Evolutionary conservation across 164 flowering plant genomes (phyloP).

Genomic region (Piper longum): DNA sequence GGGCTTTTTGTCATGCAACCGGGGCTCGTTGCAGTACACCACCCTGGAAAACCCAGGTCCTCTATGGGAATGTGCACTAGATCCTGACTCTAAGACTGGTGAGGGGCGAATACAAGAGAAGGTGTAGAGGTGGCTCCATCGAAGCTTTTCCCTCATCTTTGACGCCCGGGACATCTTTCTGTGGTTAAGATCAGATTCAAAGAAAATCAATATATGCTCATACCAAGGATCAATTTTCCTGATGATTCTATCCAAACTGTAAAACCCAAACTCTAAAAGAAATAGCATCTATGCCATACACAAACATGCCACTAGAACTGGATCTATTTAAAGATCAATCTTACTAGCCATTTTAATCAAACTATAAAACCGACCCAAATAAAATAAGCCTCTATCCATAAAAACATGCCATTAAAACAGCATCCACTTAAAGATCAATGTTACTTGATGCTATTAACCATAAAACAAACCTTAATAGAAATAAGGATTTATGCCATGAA

Average conservation of each 20-base stretch:
- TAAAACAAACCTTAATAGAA: too few relatives aligned
- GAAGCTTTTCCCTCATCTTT: constrained; percentile 24
- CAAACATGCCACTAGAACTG: too few relatives aligned
- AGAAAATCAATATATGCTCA: not conserved
- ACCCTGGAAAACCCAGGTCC: constrained; percentile 30
- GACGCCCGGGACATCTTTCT: constrained; percentile 15
- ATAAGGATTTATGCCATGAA: too few relatives aligned
- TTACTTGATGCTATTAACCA: too few relatives aligned
- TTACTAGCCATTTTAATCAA: too few relatives aligned
- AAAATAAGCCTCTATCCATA: too few relatives aligned
- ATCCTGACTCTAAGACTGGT: constrained; percentile 14
- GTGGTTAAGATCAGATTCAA: constrained; percentile 7
- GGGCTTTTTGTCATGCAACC: constrained; percentile 21
- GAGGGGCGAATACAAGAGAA: constrained; percentile 28
- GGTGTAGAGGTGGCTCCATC: constrained; percentile 34
- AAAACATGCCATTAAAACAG: too few relatives aligned
- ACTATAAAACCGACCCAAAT: too few relatives aligned
- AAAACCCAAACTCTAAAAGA: not conserved
- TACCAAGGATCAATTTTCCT: not conserved
- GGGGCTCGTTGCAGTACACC: constrained; percentile 28
- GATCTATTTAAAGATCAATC: too few relatives aligned
- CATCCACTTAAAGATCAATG: too few relatives aligned
- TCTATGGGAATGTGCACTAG: constrained; percentile 7
- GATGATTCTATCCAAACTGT: not conserved
- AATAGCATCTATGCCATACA: not conserved